Evolutionary conservation across 1,284 basidiomycete species (phyloP).

Genomic region (Naganishia liquefaciens): DNA sequence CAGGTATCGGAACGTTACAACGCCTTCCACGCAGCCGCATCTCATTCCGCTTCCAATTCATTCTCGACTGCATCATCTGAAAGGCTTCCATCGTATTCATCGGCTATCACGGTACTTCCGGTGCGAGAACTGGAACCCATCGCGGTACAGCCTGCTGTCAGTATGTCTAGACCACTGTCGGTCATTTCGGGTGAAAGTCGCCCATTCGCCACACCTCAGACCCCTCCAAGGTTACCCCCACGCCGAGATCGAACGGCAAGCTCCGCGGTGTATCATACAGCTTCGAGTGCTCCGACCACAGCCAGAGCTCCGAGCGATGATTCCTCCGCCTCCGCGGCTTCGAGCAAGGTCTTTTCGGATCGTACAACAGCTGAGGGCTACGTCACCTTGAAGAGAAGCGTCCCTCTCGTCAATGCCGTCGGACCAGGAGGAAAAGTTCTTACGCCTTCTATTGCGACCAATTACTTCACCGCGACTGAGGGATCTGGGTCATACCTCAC

Average conservation of each 20-base stretch:
- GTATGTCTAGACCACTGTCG: background rate
- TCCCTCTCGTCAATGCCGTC: background rate
- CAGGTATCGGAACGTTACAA: background rate
- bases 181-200: background rate
- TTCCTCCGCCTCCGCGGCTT: background rate
- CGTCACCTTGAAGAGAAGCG: background rate
- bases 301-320: background rate
- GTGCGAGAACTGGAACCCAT: constrained; percentile 13
- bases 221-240: constrained; percentile 1
- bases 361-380: background rate
- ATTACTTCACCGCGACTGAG: constrained; percentile 13
- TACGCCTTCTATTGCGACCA: background rate
- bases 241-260: background rate
- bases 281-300: background rate
- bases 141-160: background rate
- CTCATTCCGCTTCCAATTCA: background rate
- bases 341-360: background rate
- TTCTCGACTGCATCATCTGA: constrained; percentile 21
- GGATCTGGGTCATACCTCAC: constrained; percentile 10
- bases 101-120: constrained; percentile 16
- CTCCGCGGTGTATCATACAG: background rate
- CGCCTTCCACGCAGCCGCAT: background rate
- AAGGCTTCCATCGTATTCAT: constrained; percentile 23
- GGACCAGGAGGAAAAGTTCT: background rate
- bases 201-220: background rate